Evolutionary conservation across 2,329 filamentous ascomycete species (phyloP), one percentile per base, ranked within the genome.

Genomic region (Ramularia endophylla): DNA sequence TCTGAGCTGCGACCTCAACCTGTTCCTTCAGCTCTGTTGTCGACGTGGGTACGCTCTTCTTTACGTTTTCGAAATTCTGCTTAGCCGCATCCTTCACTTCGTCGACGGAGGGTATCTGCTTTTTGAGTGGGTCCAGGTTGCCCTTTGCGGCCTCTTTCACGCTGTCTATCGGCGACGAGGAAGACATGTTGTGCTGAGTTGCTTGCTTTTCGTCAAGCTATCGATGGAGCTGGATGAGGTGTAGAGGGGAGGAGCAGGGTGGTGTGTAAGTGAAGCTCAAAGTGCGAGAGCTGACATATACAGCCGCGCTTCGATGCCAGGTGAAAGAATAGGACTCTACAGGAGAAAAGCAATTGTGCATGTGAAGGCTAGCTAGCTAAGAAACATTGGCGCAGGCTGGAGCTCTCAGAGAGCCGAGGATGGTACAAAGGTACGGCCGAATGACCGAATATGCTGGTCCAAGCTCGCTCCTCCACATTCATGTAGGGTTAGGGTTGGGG

Each of bases 1-100:
- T 68, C 53, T 76, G 75, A 7, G 69, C 65, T 3, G 69, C 71
- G 30, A 65, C 65, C 38, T 67, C 66, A 41, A 72, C 71, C 63
- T 74, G 70, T 50, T 75, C 61, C 49, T 75, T 75, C 46, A 76
- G 56, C 55, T 75, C 70, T 37, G 68, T 65, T 8, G 54, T 58
- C 5, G 62, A 64, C 16, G 38, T 48, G 34, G 51, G 48, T 13
- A 53, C 42, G 40, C 40, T 43, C 22, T 53, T 40, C 29, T 46
- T 50, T 19, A 40, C 48, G 32, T 48, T 42, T 41, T 53, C 43
- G 27, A 53, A 40, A 2, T 44, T 41, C 15, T 46, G 44, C 27
- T 48, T 40, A 28, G 51, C 46, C 17, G 34, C 38, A 18, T 46
- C 29, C 36, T 50, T 46, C 19, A 51, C 20, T 32, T 50, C 36